A percentile compares a stretch with the other conserved stretches of the same genome.
Conservation (phyloP, 1,139 yeast genomes). For the Blastobotrys proliferans region DNA sequence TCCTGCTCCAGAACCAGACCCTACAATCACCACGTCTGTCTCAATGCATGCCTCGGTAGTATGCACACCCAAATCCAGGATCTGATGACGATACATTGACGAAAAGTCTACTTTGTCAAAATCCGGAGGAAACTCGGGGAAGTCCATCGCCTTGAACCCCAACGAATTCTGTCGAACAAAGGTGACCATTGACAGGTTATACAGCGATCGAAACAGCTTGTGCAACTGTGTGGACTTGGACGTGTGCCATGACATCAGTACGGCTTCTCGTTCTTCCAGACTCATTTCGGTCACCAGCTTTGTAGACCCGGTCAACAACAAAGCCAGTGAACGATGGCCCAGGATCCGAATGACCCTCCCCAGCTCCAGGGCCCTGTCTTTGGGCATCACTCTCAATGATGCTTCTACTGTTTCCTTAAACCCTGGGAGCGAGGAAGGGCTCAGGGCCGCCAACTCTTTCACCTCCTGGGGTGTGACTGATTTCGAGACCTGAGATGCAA, state of each 20-base stretch:
- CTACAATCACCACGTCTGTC: constrained; percentile 47
- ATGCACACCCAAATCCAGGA: constrained; percentile 20
- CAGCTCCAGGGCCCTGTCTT: constrained; percentile 17
- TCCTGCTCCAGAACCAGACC: constrained; percentile 59
- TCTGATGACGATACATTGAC: constrained; percentile 12
- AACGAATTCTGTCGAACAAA: constrained; percentile 18
- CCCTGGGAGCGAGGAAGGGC: constrained; percentile 29
- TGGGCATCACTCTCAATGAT: constrained; percentile 14
- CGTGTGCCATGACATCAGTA: constrained; percentile 22
- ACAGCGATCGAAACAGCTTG: constrained; percentile 22
- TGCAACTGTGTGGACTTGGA: constrained; percentile 23
- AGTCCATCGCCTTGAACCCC: constrained; percentile 23
- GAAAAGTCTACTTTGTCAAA: constrained; percentile 11
- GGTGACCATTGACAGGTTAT: constrained; percentile 13
- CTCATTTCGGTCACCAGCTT: constrained; percentile 28
- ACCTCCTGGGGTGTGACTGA: constrained; percentile 14
- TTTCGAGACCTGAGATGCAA: constrained; percentile 14
- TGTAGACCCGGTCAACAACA: constrained; percentile 24
- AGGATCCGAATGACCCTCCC: constrained; percentile 21
- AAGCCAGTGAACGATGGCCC: constrained; percentile 24
- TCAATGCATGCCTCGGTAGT: constrained; percentile 21
- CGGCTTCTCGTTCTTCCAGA: constrained; percentile 17
- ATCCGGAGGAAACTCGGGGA: constrained; percentile 23
- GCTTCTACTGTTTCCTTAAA: constrained; percentile 14
- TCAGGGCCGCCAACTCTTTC: constrained; percentile 20